Percentiles rank a stretch among this genome's conserved stretches.
Conservation (phyloP, 2,329 filamentous ascomycete species). For the Exophiala spinifera region DNA sequence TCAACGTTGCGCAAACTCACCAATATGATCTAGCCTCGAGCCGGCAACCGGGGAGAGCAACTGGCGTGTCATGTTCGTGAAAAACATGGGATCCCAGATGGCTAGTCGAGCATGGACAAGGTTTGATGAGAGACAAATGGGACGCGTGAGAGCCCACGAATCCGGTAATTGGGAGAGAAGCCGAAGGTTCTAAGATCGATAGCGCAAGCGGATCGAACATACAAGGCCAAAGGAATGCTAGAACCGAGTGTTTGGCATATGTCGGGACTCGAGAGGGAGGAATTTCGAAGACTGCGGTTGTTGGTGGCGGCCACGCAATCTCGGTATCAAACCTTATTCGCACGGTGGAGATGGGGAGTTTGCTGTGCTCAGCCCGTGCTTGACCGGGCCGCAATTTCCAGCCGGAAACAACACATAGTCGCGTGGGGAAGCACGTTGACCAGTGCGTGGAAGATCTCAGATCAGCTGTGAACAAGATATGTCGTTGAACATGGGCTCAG, state of each 20-base stretch:
- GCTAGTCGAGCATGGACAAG: constrained; percentile 7
- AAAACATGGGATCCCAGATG: constrained; percentile 11
- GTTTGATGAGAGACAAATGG: constrained; percentile 3
- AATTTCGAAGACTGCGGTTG: constrained; percentile 11
- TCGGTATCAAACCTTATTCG: constrained; percentile 27
- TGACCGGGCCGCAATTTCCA: constrained; percentile 16
- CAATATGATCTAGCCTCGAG: constrained; percentile 15
- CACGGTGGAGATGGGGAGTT: constrained; percentile 17
- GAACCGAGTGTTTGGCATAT: background rate
- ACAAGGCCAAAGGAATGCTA: background rate
- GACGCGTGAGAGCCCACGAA: background rate
- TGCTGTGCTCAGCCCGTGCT: constrained; percentile 16
- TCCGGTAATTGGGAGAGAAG: constrained; percentile 7
- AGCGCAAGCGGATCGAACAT: constrained; percentile 9
- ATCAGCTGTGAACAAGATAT: background rate
- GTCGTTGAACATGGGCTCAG: background rate
- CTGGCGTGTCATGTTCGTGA: constrained; percentile 24
- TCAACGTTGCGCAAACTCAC: constrained; percentile 6
- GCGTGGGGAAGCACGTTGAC: constrained; percentile 3
- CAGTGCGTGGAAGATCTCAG: constrained; percentile 3
- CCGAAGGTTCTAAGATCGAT: constrained; percentile 6
- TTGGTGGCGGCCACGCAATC: constrained; percentile 22
- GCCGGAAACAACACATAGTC: constrained; percentile 16
- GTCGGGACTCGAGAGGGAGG: background rate
- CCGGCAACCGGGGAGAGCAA: constrained; percentile 6